Conservation (phyloP, 192 early-diverging fungal species). For the Backusella westeae region DNA sequence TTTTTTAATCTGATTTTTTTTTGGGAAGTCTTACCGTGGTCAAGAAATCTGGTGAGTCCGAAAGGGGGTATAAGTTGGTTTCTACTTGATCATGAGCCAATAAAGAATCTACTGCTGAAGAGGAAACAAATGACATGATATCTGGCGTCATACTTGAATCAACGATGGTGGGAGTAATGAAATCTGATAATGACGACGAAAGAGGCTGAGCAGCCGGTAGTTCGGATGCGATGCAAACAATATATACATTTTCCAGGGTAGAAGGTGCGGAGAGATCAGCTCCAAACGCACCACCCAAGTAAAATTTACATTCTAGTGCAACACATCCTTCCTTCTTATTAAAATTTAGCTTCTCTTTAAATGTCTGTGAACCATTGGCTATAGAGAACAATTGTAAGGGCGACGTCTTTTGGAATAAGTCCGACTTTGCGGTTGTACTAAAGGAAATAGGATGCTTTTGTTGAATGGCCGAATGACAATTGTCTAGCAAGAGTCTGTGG, state of each 20-base stretch:
- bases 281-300: conserved; percentile 58
- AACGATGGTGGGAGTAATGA: not conserved
- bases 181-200: not conserved
- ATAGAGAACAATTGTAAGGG: conserved; percentile 37
- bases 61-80: not conserved
- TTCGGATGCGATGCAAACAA: conserved; percentile 33
- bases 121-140: not conserved
- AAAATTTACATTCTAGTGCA: conserved; percentile 41
- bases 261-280: conserved; percentile 45
- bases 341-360: conserved; percentile 44
- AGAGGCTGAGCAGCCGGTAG: not conserved
- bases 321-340: conserved; percentile 35
- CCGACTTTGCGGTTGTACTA: conserved; percentile 15
- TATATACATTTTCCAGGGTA: conserved; percentile 45
- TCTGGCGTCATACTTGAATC: not conserved
- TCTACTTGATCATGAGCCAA: not conserved
- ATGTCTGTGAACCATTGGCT: conserved; percentile 43
- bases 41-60: not conserved
- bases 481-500: conserved; percentile 38
- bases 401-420: conserved; percentile 20
- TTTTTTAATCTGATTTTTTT: not conserved
- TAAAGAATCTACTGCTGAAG: not conserved
- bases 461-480: conserved; percentile 20
- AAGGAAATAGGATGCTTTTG: conserved; percentile 18
- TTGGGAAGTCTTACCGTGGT: not conserved